Conservation (phyloP, 305 asterid genomes). For the Fraxinus albicans region DNA sequence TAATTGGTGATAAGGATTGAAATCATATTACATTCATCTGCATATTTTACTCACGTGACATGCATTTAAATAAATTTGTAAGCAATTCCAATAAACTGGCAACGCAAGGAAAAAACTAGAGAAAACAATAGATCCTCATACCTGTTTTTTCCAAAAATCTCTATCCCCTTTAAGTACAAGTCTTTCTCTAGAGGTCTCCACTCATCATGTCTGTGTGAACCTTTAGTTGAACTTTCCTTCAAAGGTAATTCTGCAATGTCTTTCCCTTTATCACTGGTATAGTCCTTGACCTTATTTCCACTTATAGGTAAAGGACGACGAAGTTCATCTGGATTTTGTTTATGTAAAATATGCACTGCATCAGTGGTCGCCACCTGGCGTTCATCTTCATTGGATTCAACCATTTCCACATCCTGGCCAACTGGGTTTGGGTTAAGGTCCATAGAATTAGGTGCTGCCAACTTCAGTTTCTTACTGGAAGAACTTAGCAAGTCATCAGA, state of each 20-base stretch:
- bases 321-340: constrained; percentile 23
- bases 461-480: constrained; percentile 51
- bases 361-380: constrained; percentile 32
- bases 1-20: constrained; percentile 7
- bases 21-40: constrained; percentile 1
- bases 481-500: constrained; percentile 41
- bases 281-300: constrained; percentile 29
- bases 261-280: constrained; percentile 34
- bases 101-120: constrained; percentile 1
- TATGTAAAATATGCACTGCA: constrained; percentile 31
- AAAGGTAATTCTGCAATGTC: constrained; percentile 32
- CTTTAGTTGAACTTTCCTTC: constrained; percentile 39
- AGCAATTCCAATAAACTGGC: not conserved
- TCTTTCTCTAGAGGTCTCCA: constrained; percentile 97
- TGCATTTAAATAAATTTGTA: constrained; percentile 17
- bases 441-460: constrained; percentile 36
- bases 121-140: constrained; percentile 24
- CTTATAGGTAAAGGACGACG: constrained; percentile 26
- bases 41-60: constrained; percentile 20
- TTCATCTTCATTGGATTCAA: constrained; percentile 38
- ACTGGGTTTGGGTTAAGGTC: constrained; percentile 30
- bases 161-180: constrained; percentile 80
- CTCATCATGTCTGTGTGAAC: constrained; percentile 29
- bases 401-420: constrained; percentile 30
- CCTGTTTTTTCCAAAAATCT: constrained; percentile 98